Base-by-base conservation (phyloP, 2,329 filamentous ascomycete species). In the Cladosporium sp. region DNA sequence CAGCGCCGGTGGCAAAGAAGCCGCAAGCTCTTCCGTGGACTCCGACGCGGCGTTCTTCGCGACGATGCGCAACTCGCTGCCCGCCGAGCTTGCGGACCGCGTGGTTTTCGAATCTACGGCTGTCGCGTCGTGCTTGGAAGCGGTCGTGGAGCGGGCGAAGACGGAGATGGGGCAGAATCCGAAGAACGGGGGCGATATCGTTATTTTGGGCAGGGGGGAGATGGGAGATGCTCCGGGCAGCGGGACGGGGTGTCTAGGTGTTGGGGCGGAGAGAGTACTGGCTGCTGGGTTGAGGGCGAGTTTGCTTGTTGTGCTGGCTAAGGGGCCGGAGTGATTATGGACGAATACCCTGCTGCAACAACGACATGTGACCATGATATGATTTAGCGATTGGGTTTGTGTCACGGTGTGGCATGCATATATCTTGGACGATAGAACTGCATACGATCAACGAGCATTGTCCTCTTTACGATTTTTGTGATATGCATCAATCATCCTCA, bases 291-390 rank as follows among this genome's bases (percentile, higher is more conserved):
- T 86, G n/a, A 78, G 77, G 57, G 81, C 84, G 0, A 89, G 86
- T 66, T 70, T 90, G 22, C 71, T 90, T 49, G 79, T 90, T 51
- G 76, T 91, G 28, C 83, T 89, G 69, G 85, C 84, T 35, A 74
- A 69, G 46, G 59, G 50, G 31, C 5, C 28, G n/a, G 44, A 49
- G 18, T 43, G 38, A 28, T 51, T 38, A 40, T 50, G 33, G 11
- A 52, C n/a, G 18, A 38, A 31, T 31, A 43, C 32, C 11, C 34
- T 35, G 33, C 22, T 5, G 22, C 22, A 28, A 28, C 22, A 7
- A 28, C 7, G 22, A 28, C 7, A 7, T 28, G 22, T 28, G 22
- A 28, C 22, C 3, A 28, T 7, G 22, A 7, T 28, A 28, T 28
- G 22, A 28, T 28, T 28, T 28, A 28, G 22, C 22, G 22, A 28